phyloP scores from a whole-genome alignment of 257 asterid genomes.

The Fraxinus pennsylvanica region DNA sequence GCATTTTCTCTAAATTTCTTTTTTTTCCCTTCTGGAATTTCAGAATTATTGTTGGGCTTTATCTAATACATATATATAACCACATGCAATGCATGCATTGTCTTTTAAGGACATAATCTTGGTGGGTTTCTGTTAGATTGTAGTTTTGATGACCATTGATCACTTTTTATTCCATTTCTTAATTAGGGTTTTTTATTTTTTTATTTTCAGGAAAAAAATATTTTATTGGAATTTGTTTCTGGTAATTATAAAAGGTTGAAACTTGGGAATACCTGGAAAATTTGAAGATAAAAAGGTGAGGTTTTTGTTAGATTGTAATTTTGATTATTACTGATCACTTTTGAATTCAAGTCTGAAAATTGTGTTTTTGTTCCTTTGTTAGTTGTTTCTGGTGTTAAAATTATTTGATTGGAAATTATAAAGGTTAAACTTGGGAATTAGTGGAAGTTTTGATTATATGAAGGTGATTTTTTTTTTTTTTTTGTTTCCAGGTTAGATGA shows the following conservation, averaged over 20 bases:
- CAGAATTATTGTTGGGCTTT: constrained; percentile 23
- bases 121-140: constrained; percentile 38
- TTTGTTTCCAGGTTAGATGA: constrained; percentile 19
- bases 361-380: constrained; percentile 39
- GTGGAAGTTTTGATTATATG: constrained; percentile 50
- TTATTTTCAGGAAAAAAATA: constrained; percentile 29
- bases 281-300: constrained; percentile 56
- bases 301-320: constrained; percentile 33
- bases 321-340: constrained; percentile 43
- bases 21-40: constrained; percentile 5
- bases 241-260: constrained; percentile 41
- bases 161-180: constrained; percentile 21
- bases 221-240: constrained; percentile 23
- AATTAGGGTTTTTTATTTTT: constrained; percentile 26
- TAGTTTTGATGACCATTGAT: constrained; percentile 42
- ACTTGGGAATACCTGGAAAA: constrained; percentile 36
- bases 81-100: constrained; percentile 42
- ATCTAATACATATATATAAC: neutral
- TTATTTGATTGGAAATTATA: constrained; percentile 20
- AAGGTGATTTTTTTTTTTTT: constrained; percentile 35
- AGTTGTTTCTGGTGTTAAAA: constrained; percentile 29
- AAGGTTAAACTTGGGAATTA: constrained; percentile 43
- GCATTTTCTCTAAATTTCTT: neutral
- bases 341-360: constrained; percentile 20
- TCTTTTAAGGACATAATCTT: constrained; percentile 23